Conservation (phyloP, 805 yeast genomes). For the Yamadazyma paraphyllophila region DNA sequence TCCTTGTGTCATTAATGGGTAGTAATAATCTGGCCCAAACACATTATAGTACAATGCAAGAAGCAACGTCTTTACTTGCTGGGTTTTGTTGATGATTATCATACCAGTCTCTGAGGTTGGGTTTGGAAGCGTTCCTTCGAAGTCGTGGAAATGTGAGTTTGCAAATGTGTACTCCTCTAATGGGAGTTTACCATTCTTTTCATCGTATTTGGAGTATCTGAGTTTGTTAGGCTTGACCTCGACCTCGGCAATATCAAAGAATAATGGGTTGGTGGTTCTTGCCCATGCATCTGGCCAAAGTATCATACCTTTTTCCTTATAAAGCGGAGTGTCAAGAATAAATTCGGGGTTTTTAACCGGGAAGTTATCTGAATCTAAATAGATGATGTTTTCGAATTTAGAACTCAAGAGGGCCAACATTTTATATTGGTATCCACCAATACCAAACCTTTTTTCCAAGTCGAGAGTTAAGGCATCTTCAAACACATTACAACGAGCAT, state of each 20-base stretch:
- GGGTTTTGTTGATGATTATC: slow-evolving; percentile 56
- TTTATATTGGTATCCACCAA: slow-evolving; percentile 52
- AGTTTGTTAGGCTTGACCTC: slow-evolving; percentile 33
- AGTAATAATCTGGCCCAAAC: slow-evolving; percentile 63
- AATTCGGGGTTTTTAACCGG: slow-evolving; percentile 43
- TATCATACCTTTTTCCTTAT: slow-evolving; percentile 46
- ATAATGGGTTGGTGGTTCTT: slow-evolving; percentile 61
- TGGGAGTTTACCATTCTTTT: slow-evolving; percentile 31
- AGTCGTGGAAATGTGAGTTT: slow-evolving; percentile 52
- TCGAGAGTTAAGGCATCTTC: slow-evolving; percentile 22
- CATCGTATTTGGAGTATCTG: slow-evolving; percentile 31
- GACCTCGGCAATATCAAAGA: slow-evolving; percentile 50
- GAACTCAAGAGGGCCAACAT: slow-evolving; percentile 64
- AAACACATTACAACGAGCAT: slow-evolving; percentile 48
- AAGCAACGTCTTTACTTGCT: slow-evolving; percentile 57
- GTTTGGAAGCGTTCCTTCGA: slow-evolving; percentile 63
- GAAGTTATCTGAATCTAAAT: slow-evolving; percentile 52
- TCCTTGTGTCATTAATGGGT: slow-evolving; percentile 68
- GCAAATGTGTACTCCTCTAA: slow-evolving; percentile 25
- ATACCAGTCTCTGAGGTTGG: slow-evolving; percentile 73
- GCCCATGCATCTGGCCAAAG: slow-evolving; percentile 75
- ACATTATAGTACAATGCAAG: slow-evolving; percentile 64
- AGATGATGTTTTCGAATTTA: slow-evolving; percentile 44
- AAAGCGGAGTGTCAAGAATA: slow-evolving; percentile 46
- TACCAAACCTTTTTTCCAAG: slow-evolving; percentile 18